These are phyloP conservation scores for Suillus americanus DNA, from an alignment of 768 basidiomycete genomes.

Conservation along the genomic window DNA sequence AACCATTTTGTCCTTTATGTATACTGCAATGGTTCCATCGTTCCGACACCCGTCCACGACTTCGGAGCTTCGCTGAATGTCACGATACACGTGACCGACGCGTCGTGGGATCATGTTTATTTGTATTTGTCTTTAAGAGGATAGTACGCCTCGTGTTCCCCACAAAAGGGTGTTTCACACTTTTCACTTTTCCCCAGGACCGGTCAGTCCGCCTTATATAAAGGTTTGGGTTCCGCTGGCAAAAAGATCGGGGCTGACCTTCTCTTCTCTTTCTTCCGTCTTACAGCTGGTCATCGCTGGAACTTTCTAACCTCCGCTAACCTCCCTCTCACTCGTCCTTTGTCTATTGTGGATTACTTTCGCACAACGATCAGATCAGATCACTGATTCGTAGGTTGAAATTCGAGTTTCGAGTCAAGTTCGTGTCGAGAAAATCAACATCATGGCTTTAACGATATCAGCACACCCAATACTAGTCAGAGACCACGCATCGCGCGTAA, in stretches of 20 bases:
- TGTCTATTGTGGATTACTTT: neutral
- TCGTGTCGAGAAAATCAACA: slow-evolving; percentile 1
- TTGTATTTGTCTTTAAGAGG: neutral
- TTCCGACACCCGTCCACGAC: neutral
- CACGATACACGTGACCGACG: slow-evolving; percentile 5
- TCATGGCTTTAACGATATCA: slow-evolving; percentile 4
- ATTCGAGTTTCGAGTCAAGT: slow-evolving; percentile 1
- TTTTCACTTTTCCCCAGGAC: slow-evolving; percentile 3
- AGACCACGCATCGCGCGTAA: slow-evolving; percentile 8
- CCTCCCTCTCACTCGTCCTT: neutral
- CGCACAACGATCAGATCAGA: neutral
- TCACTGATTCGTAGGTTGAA: neutral
- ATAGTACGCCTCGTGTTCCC: slow-evolving; percentile 4
- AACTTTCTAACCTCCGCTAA: neutral
- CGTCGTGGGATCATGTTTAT: slow-evolving; percentile 3
- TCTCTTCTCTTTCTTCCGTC: slow-evolving; percentile 6
- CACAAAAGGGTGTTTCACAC: slow-evolving; percentile 5
- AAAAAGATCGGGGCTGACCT: neutral
- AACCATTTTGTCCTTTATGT: neutral
- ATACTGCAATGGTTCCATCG: neutral
- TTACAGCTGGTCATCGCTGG: slow-evolving; percentile 3
- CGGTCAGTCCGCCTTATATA: slow-evolving; percentile 5
- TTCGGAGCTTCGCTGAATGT: neutral
- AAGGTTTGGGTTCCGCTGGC: slow-evolving; percentile 3
- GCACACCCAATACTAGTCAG: slow-evolving; percentile 3